Base-by-base conservation (phyloP, 2,329 filamentous ascomycete genomes). In the Botryosphaeria agaves region DNA sequence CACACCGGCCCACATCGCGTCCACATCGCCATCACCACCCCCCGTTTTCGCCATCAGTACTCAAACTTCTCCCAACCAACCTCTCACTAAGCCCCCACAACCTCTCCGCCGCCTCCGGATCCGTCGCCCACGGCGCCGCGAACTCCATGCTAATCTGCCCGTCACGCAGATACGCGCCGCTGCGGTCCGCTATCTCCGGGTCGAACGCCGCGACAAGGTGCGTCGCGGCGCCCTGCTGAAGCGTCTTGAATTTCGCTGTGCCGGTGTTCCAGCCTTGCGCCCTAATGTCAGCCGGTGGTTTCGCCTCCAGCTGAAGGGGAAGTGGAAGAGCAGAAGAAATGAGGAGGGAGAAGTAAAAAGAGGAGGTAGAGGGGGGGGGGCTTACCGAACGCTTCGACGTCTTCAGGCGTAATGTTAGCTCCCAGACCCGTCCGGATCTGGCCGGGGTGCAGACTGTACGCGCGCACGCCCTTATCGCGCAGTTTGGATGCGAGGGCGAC, bases 211-310 rank as follows among this genome's bases (percentile, higher is more conserved):
- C 35, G 11, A 55, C 50, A 7, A 63, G 39, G 18, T 48, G 53
- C 1, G 59, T 61, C 7, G 54, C 47, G 31, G 51, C 52, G 4
- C 59, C 59, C 40, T 61, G 52, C 38, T 59, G 52, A 18, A 52
- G 35, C 9, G 44, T 49, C 41, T 56, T 61, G 31, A 28, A 18
- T 33, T 24, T 16, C 19, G 19, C 7, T 11, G 11, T 21, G 11
- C 19, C 19, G 11, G 19, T 21, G 7, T 21, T 21, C 19, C 11
- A 7, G 7, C 11, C 19, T 21, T n/a, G n/a, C n/a, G n/a, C n/a
- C n/a, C n/a, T n/a, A n/a, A n/a, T n/a, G n/a, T n/a, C n/a, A n/a
- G n/a, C n/a, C n/a, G n/a, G n/a, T n/a, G n/a, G n/a, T n/a, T n/a
- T n/a, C n/a, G n/a, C n/a, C n/a, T n/a, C n/a, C n/a, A n/a, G n/a